Base-by-base conservation (phyloP, 2,329 filamentous ascomycete species). In the Colletotrichum scovillei region DNA sequence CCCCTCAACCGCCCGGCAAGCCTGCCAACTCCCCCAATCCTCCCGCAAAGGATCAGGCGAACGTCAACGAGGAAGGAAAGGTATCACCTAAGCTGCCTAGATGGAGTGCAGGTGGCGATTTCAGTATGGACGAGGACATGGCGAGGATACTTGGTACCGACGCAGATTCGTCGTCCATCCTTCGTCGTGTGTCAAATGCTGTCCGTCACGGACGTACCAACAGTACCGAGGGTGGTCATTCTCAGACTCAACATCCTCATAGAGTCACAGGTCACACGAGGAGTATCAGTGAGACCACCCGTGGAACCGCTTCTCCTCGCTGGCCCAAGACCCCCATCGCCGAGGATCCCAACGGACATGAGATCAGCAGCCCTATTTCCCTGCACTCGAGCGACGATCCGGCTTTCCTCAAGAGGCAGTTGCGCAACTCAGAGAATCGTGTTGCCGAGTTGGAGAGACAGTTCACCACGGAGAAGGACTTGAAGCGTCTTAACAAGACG, bases 111-210 rank as follows among this genome's bases (percentile, higher is more conserved):
- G 94, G 94, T 65, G 94, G 92, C 67, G 95, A 97, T 76, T 97
- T 98, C 79, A 97, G 93, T 73, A 92, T 98, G 92, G 96, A 98
- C 76, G 95, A 98, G 82, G 97, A 98, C 80, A 95, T 98, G 91
- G 93, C 94, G 67, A 92, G 95, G 70, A 96, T 98, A 71, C 87
- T 98, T 73, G 93, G 92, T 53, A 92, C 91, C 24, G 94, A 96
- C 73, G 94, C 95, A 80, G 87, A 89, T 56, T 92, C 91, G 38
- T 92, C 94, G 30, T 96, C 94, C 1, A 93, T 98, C 74, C 86
- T 98, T 75, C 93, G 94, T 70, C 92, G 95, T 65, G 94, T 98
- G 53, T 98, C 97, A 8, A 98, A 98, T 80, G 95, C 94, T 63
- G 95, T 98, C 70, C 94, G 95, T 75, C 97, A 98, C 82, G 95